Evolutionary conservation across 2,329 filamentous ascomycete species (phyloP), one percentile per base, ranked within the genome.

Genomic region (Grosmannia penicillata): DNA sequence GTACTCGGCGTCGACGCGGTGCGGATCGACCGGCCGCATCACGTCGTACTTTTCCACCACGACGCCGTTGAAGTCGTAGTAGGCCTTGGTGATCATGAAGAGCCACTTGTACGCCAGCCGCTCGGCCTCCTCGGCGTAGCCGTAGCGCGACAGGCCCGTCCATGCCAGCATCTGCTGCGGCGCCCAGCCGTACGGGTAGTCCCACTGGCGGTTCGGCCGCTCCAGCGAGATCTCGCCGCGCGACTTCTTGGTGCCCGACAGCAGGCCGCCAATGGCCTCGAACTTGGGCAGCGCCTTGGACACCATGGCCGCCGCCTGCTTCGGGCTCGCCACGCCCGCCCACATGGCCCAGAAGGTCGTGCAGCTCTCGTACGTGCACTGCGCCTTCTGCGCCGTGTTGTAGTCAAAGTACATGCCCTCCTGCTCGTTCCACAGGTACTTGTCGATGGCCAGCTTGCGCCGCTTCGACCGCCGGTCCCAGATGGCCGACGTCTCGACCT

Each of bases 31-130:
- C 6, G 82, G 78, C 40, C 84, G 68, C 17, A 89, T 96, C 43
- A 98, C 91, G 59, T 98, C 84, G 63, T 98, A 98, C 64, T 98
- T 98, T 61, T 98, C 91, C 6, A 96, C 91, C 2, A 98, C 89
- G 8, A 95, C 86, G 28, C 91, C 91, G 54, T 96, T 96, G 67
- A 89, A 96, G 57, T 98, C 89, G 43, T 95, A 87, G 62, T 96
- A 96, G 0, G 91, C 87, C 61, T 93, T 95, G 42, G 85, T 95
- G 52, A 95, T 86, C 89, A 96, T 96, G 57, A 87, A 93, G 38
- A 95, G 63, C 91, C 91, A 98, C 59, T 91, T 86, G 61, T 98
- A 98, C 0, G 85, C 82, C 46, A 98, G 62, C 25, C 86, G 70
- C 61, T 94, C 82, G 2, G 86, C 86, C 44, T 95, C 87, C 19